Evolutionary conservation across 2,329 filamentous ascomycete genomes (phyloP).

Genomic region (Stagonosporopsis rhizophila): DNA sequence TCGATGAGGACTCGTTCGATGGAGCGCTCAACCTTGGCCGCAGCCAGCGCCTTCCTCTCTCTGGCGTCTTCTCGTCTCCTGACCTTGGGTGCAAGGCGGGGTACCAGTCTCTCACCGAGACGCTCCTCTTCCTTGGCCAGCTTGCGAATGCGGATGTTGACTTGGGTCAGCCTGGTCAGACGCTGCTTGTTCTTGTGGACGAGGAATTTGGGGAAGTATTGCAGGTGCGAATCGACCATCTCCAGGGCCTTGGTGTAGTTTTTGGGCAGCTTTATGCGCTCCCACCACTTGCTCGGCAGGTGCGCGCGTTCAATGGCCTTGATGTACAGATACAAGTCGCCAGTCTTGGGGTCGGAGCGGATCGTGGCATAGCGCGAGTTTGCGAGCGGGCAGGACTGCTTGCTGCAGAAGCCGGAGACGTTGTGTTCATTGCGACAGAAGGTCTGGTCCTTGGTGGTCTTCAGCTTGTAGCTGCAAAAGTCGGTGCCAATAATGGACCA

Average conservation of each 20-base stretch:
- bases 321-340: constrained; percentile 92
- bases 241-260: constrained; percentile 91
- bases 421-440: constrained; percentile 93
- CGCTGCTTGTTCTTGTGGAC: constrained; percentile 97
- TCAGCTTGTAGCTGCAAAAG: constrained; percentile 94
- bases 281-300: constrained; percentile 90
- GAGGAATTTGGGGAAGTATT: constrained; percentile 95
- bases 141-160: constrained; percentile 77
- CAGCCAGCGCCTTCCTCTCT: constrained; percentile 59
- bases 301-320: constrained; percentile 78
- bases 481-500: constrained; percentile 97
- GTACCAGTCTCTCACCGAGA: constrained; percentile 85
- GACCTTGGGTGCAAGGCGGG: constrained; percentile 91
- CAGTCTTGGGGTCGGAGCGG: constrained; percentile 79
- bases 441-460: constrained; percentile 70
- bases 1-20: constrained; percentile 97
- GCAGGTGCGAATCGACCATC: constrained; percentile 67
- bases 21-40: constrained; percentile 90
- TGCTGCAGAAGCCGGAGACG: constrained; percentile 41
- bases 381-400: constrained; percentile 82
- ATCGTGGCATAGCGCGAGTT: constrained; percentile 94
- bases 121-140: constrained; percentile 89
- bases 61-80: constrained; percentile 57
- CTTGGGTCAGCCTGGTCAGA: constrained; percentile 88
- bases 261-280: constrained; percentile 84